Evolutionary conservation across 1,139 yeast species (phyloP).

Genomic region (Geotrichum reessii): DNA sequence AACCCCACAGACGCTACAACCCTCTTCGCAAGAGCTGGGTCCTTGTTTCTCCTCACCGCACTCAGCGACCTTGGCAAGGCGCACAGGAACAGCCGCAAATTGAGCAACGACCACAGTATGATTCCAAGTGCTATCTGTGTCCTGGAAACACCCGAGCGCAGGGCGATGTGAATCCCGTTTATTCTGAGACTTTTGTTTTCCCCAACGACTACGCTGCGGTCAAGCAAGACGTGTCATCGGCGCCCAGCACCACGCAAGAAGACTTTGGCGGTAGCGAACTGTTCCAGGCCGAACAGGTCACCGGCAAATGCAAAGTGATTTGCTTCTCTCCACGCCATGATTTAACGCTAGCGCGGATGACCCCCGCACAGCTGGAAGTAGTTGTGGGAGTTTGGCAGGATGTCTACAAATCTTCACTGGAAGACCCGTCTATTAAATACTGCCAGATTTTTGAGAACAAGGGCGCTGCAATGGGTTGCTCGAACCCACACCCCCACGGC

Average conservation of each 20-base stretch:
- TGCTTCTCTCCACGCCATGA: slow-evolving; percentile 73
- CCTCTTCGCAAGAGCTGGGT: slow-evolving; percentile 61
- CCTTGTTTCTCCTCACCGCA: slow-evolving; percentile 70
- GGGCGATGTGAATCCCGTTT: slow-evolving; percentile 50
- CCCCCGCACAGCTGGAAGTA: slow-evolving; percentile 38
- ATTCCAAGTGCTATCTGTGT: slow-evolving; percentile 64
- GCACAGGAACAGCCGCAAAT: slow-evolving; percentile 52
- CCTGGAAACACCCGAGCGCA: slow-evolving; percentile 67
- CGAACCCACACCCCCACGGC: slow-evolving; percentile 73
- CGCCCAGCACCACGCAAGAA: slow-evolving; percentile 20
- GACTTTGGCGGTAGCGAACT: slow-evolving; percentile 41
- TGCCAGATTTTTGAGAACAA: slow-evolving; percentile 73
- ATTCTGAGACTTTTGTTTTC: slow-evolving; percentile 54
- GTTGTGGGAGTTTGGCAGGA: slow-evolving; percentile 59
- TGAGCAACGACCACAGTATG: slow-evolving; percentile 49
- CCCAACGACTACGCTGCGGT: slow-evolving; percentile 71
- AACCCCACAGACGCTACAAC: slow-evolving; percentile 60
- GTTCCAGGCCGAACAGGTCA: slow-evolving; percentile 54
- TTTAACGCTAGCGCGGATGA: slow-evolving; percentile 62
- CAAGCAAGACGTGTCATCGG: slow-evolving; percentile 31
- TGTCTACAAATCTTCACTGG: slow-evolving; percentile 45
- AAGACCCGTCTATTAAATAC: slow-evolving; percentile 46
- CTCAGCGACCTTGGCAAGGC: slow-evolving; percentile 80
- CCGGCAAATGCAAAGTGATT: slow-evolving; percentile 65
- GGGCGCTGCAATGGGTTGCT: slow-evolving; percentile 78